Conservation (phyloP, 2,329 filamentous ascomycete genomes). For the Elsinoe necatrix region DNA sequence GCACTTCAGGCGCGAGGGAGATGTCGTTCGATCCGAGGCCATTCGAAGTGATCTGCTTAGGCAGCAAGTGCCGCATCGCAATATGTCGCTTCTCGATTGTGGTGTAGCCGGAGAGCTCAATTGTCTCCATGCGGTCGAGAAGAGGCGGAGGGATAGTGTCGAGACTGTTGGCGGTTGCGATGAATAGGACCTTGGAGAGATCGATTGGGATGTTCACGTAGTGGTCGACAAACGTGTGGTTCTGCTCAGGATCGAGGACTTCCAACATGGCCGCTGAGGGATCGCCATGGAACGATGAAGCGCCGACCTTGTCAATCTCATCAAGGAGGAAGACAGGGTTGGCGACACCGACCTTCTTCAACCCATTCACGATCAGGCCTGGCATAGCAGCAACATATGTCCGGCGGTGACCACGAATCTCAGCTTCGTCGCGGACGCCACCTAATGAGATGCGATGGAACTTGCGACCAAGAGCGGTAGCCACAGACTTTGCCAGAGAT, state of each 20-base stretch:
- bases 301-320: conserved; percentile 95
- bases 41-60: conserved; percentile 89
- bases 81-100: conserved; percentile 96
- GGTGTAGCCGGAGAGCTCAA: conserved; percentile 87
- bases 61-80: conserved; percentile 83
- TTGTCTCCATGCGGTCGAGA: conserved; percentile 94
- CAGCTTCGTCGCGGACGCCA: conserved; percentile 90
- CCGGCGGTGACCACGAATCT: conserved; percentile 87
- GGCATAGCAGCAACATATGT: conserved; percentile 99
- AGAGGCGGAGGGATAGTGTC: conserved; percentile 93
- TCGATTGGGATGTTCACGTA: conserved; percentile 95
- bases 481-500: conserved; percentile 85
- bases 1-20: conserved; percentile 67
- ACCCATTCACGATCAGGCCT: conserved; percentile 80
- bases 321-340: conserved; percentile 95
- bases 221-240: conserved; percentile 88
- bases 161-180: conserved; percentile 89
- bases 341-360: conserved; percentile 90
- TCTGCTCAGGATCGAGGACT: conserved; percentile 94
- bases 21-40: conserved; percentile 72
- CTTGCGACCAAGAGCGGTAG: conserved; percentile 82
- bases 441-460: conserved; percentile 96
- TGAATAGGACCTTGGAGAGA: conserved; percentile 92
- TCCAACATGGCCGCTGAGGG: conserved; percentile 97
- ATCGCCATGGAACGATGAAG: conserved; percentile 86